Evolutionary conservation across 306 rosid species (phyloP), one percentile per base, ranked within the genome.

Genomic region (Biancaea sappan): DNA sequence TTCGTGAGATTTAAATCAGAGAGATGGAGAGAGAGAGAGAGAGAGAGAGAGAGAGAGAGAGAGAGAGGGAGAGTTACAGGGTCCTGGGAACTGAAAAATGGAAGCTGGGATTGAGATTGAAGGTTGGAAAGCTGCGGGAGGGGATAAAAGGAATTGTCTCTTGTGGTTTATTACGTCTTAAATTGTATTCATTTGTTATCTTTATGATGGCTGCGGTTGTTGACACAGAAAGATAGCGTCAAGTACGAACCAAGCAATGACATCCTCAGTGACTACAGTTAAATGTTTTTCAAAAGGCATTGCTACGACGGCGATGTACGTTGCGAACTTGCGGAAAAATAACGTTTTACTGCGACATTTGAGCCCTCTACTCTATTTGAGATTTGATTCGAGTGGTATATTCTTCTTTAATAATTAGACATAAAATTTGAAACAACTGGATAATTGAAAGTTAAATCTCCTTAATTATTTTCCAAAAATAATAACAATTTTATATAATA

Each of bases 41-140:
- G 71, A 22, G 38, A 47, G 54, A 19, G 43, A 29, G 8, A 54
- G 77, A 69, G 19, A 31, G 34, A 24, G 38, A 7, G 38, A 72
- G n/a, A n/a, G n/a, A n/a, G n/a, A n/a, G n/a, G n/a, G n/a, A n/a
- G 57, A 44, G 34, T 38, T 26, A 75, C 66, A 52, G 79, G 8
- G 65, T n/a, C n/a, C 8, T 10, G 74, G 26, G 73, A 32, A 40
- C 32, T 51, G 79, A 14, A 41, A 31, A 69, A 74, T 21, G 59
- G 79, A 26, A 29, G 66, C 50, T 43, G 75, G 69, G 68, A 75
- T 73, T 61, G 79, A 68, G 77, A 79, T 71, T 57, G 76, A 58
- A 75, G 58, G 84, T 43, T 24, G 21, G 75, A 67, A 72, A 73
- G 26, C 19, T 51, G 18, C 0, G 13, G 43, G 62, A 51, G 31